phyloP scores from a whole-genome alignment of 2,329 filamentous ascomycete species.

The Fonsecaea multimorphosa region DNA sequence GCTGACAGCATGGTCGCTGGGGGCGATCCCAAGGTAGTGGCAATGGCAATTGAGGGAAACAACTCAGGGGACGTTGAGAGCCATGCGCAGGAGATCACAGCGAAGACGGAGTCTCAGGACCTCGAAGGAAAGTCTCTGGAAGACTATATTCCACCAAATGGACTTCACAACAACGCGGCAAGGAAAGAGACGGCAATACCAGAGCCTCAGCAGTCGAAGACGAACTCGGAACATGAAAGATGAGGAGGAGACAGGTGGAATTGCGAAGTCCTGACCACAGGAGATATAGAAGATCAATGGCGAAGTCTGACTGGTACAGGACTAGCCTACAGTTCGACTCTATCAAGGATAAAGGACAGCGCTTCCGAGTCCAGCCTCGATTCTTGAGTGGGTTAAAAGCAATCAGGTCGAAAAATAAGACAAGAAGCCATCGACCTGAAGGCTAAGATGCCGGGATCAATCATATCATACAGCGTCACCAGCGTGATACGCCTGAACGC shows the following conservation, averaged over 20 bases:
- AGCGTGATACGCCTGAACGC: too few species aligned
- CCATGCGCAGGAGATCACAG: background rate
- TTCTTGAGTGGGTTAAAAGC: background rate
- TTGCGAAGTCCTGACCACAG: background rate
- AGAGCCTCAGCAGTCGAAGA: background rate
- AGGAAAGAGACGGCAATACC: background rate
- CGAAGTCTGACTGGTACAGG: background rate
- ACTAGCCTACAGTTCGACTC: background rate
- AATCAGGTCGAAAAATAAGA: too few species aligned
- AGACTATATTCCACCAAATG: background rate
- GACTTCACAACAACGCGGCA: background rate
- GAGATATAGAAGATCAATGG: background rate
- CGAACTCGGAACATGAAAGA: background rate
- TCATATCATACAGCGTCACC: too few species aligned
- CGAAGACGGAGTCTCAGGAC: conserved; percentile 1
- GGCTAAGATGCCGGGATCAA: too few species aligned
- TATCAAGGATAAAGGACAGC: background rate
- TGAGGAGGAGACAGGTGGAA: background rate
- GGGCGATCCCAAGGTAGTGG: background rate
- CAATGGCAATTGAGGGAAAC: background rate
- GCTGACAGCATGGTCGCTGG: background rate
- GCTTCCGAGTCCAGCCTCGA: background rate
- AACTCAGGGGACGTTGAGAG: background rate
- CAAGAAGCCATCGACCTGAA: too few species aligned
- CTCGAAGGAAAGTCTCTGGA: background rate